Evolutionary conservation across 495 filamentous ascomycete genomes (phyloP), one percentile per base, ranked within the genome.

Genomic region (Opeltia flavorubescens): DNA sequence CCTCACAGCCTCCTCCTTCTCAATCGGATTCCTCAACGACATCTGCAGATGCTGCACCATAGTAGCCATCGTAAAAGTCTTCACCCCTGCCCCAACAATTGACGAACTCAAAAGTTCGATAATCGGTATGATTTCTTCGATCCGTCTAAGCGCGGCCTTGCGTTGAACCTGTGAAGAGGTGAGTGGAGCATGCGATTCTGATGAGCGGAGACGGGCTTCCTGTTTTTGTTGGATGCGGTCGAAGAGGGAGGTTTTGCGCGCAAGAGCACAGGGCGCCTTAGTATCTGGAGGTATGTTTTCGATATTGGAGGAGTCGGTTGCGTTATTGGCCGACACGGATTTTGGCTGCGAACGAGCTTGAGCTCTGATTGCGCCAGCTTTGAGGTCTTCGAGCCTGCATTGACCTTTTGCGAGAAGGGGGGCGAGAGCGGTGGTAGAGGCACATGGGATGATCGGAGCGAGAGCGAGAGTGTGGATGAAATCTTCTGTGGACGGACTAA

Each of bases 191-290:
- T 69, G 62, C 1, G 67, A 43, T 31, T 63, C 61, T 0, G 71
- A 54, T 34, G 66, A 61, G 31, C 67, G 61, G 3, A 69, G 55
- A 5, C 11, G 17, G 21, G 38, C 38, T 21, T 21, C 38, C 42
- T 80, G 67, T 61, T 80, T 82, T 17, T 69, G 59, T 25, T 77
- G 72, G 50, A 85, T 70, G 50, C 80, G 76, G 48, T 81, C 78
- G 13, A 83, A 70, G 17, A 84, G 62, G 45, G 50, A 54, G 20
- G 30, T 21, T 18, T 38, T 47, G 26, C 44, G 28, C 41, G 42
- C 23, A 12, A 12, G 36, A 30, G 4, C 46, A n/a, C n/a, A n/a
- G n/a, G n/a, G n/a, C n/a, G n/a, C n/a, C n/a, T n/a, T n/a, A n/a
- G n/a, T n/a, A n/a, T n/a, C n/a, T n/a, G n/a, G n/a, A n/a, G n/a